phyloP scores from a whole-genome alignment of 1,139 yeast genomes.

The Yamadazyma epiphylla region DNA sequence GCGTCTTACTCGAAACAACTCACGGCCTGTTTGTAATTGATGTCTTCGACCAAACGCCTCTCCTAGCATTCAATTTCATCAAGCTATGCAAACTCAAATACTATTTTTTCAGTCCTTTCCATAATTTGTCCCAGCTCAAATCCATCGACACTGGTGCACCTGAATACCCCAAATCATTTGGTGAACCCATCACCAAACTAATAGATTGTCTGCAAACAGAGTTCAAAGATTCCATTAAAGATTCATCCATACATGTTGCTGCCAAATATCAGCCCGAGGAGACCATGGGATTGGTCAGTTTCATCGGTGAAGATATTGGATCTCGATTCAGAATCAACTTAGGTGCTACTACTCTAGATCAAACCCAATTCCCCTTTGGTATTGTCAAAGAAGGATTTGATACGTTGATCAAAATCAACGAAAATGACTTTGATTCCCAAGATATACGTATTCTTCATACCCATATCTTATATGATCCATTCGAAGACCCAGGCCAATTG shows the following conservation, averaged over 20 bases:
- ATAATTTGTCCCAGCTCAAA: constrained; percentile 10
- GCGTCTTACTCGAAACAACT: constrained; percentile 57
- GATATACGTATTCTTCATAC: constrained; percentile 53
- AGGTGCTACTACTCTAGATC: no score
- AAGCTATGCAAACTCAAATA: constrained; percentile 52
- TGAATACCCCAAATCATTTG: no score
- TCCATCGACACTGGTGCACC: no score
- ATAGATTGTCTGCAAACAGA: no score
- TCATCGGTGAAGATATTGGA: constrained; percentile 18
- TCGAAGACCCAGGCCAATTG: constrained; percentile 24
- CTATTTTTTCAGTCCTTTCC: constrained; percentile 51
- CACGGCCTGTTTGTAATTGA: constrained; percentile 54
- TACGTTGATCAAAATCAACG: constrained; percentile 43
- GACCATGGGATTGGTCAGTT: constrained; percentile 33
- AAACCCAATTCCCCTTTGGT: no score
- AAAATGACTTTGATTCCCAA: constrained; percentile 29
- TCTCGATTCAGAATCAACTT: no score
- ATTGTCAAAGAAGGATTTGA: constrained; percentile 50
- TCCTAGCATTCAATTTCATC: constrained; percentile 45
- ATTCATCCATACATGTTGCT: no score
- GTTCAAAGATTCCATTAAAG: no score
- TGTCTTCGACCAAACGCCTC: constrained; percentile 33
- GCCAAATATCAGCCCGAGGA: constrained; percentile 8
- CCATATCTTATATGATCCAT: constrained; percentile 54
- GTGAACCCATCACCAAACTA: no score